Evolutionary conservation across 495 filamentous ascomycete genomes (phyloP).

Genomic region (Penicillium bovifimosum): DNA sequence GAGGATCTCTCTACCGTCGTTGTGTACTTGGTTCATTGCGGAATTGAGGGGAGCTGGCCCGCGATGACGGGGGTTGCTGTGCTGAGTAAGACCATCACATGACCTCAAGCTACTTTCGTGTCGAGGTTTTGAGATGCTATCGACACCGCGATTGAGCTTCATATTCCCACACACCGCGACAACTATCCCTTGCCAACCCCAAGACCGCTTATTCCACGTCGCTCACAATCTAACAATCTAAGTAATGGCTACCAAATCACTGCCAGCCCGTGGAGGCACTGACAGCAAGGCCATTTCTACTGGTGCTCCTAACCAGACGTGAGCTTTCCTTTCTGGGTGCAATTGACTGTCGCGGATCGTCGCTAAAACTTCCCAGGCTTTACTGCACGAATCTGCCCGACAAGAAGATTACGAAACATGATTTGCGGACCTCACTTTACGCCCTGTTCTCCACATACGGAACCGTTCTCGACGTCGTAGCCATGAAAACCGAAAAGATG

Average conservation of each 20-base stretch:
- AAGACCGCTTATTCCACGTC: not conserved
- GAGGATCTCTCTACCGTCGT: conserved; percentile 99
- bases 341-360: conserved; percentile 7
- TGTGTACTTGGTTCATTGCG: conserved; percentile 2
- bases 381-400: conserved; percentile 82
- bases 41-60: conserved; percentile 10
- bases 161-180: not conserved
- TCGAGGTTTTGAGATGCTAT: conserved; percentile 10
- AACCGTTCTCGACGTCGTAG: conserved; percentile 87
- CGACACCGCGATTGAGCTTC: conserved; percentile 9
- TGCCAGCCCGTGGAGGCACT: conserved; percentile 32
- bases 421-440: conserved; percentile 79
- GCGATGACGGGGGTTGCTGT: conserved; percentile 25
- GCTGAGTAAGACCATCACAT: conserved; percentile 26
- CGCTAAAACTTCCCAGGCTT: conserved; percentile 51
- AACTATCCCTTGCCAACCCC: not conserved
- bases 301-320: conserved; percentile 68
- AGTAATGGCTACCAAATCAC: conserved; percentile 37
- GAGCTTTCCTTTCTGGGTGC: conserved; percentile 27
- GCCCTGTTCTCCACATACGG: conserved; percentile 92
- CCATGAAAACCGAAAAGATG: conserved; percentile 82
- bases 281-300: conserved; percentile 29
- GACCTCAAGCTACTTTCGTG: conserved; percentile 11
- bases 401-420: conserved; percentile 72
- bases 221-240: not conserved